A percentile compares a stretch with the other conserved stretches of the same genome.
phyloP scores from a whole-genome alignment of 176 grass and related monocot species.

The Triticum timopheevii region DNA sequence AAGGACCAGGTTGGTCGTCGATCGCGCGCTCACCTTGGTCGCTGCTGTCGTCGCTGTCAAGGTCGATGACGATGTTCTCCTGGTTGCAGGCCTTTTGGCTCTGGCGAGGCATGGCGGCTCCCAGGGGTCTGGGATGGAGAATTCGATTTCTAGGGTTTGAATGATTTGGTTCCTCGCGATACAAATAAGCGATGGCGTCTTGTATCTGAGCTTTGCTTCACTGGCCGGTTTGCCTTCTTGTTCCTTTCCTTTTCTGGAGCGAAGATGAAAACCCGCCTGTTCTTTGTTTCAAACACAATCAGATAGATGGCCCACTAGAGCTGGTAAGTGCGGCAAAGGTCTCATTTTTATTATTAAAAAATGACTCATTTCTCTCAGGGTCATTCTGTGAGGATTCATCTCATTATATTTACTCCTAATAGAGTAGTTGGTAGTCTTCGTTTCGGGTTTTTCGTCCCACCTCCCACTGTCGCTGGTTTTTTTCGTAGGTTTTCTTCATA shows the following conservation, averaged over 20 bases:
- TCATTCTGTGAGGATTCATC: too few relatives aligned
- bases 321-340: too few relatives aligned
- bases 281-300: not conserved
- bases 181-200: not conserved
- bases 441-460: too few relatives aligned
- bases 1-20: not conserved
- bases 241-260: not conserved
- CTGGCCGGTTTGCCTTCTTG: not conserved
- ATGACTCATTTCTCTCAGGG: too few relatives aligned
- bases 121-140: not conserved
- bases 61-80: not conserved
- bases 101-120: not conserved
- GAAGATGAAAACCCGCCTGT: not conserved
- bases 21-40: not conserved
- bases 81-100: not conserved
- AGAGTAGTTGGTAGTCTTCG: too few relatives aligned
- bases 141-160: not conserved
- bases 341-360: too few relatives aligned
- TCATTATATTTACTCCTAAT: too few relatives aligned
- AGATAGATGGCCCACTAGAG: too few relatives aligned
- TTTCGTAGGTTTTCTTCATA: too few relatives aligned
- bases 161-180: not conserved
- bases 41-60: not conserved
- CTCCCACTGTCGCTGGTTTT: too few relatives aligned
- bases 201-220: not conserved